phyloP scores from a whole-genome alignment of 2,329 filamentous ascomycete species.

The Hirsutella minnesotensis region DNA sequence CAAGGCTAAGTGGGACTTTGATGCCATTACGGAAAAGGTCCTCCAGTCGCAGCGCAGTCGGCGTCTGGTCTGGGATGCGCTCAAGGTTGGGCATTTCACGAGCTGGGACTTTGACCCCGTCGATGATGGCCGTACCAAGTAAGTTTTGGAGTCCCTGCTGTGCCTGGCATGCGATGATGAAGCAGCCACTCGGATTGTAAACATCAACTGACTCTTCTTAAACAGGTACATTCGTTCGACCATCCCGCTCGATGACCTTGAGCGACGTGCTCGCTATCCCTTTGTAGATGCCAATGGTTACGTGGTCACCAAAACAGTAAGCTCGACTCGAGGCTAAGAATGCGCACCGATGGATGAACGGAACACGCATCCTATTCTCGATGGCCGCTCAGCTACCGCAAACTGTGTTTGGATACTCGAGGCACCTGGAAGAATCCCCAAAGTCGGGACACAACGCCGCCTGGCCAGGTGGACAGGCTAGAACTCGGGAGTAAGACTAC shows the following conservation, averaged over 20 bases:
- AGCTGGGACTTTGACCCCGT: slow-evolving; percentile 78
- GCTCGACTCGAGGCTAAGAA: slow-evolving; percentile 24
- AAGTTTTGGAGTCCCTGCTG: slow-evolving; percentile 17
- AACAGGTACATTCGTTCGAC: slow-evolving; percentile 79
- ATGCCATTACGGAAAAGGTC: slow-evolving; percentile 62
- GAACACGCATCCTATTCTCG: too few species aligned
- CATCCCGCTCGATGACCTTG: slow-evolving; percentile 69
- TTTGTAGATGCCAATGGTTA: slow-evolving; percentile 44
- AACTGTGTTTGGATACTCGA: too few species aligned
- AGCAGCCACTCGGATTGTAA: too few species aligned
- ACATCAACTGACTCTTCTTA: too few species aligned
- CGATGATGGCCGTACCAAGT: slow-evolving; percentile 57
- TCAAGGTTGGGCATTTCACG: slow-evolving; percentile 64
- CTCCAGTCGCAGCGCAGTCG: slow-evolving; percentile 68
- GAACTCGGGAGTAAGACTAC: too few species aligned
- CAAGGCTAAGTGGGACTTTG: slow-evolving; percentile 67
- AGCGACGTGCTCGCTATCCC: slow-evolving; percentile 64
- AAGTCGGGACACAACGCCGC: too few species aligned
- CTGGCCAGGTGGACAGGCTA: too few species aligned
- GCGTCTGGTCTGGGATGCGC: slow-evolving; percentile 65
- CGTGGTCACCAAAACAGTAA: slow-evolving; percentile 29
- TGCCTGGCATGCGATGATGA: too few species aligned
- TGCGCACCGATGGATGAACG: too few species aligned
- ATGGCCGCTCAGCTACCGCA: too few species aligned
- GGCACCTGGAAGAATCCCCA: too few species aligned